phyloP scores from a whole-genome alignment of 192 early-diverging fungal species.

The Irineochytrium annulatum region DNA sequence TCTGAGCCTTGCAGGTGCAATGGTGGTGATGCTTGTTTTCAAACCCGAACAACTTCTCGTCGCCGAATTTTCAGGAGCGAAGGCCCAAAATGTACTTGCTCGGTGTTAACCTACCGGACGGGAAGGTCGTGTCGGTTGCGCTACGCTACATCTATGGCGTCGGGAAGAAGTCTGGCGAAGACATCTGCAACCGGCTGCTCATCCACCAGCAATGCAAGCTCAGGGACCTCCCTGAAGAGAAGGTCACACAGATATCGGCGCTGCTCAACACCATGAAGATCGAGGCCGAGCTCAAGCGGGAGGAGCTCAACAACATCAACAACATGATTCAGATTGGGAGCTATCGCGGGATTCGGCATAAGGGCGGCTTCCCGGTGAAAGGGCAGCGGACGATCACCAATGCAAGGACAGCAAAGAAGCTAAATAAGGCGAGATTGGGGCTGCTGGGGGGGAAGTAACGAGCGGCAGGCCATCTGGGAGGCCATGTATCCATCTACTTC shows the following conservation, averaged over 20 bases:
- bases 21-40: too few relatives aligned
- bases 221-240: slow-evolving; percentile 79
- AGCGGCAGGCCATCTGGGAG: too few relatives aligned
- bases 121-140: slow-evolving; percentile 77
- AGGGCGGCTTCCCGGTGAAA: slow-evolving; percentile 81
- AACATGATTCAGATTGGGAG: slow-evolving; percentile 57
- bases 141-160: slow-evolving; percentile 89
- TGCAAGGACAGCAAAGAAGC: slow-evolving; percentile 75
- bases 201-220: slow-evolving; percentile 85
- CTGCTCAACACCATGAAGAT: slow-evolving; percentile 81
- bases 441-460: background rate
- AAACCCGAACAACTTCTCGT: too few relatives aligned
- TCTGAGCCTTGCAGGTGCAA: too few relatives aligned
- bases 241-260: slow-evolving; percentile 81
- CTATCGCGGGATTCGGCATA: slow-evolving; percentile 80
- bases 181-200: slow-evolving; percentile 72
- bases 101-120: slow-evolving; percentile 92
- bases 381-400: slow-evolving; percentile 88
- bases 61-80: too few relatives aligned
- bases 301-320: slow-evolving; percentile 72
- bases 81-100: slow-evolving; percentile 89
- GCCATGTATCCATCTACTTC: too few relatives aligned
- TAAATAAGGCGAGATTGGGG: slow-evolving; percentile 59
- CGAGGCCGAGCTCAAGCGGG: slow-evolving; percentile 62
- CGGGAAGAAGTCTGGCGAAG: slow-evolving; percentile 65